Conservation (phyloP, 139 green algal species). For the Micractinium sp. region DNA sequence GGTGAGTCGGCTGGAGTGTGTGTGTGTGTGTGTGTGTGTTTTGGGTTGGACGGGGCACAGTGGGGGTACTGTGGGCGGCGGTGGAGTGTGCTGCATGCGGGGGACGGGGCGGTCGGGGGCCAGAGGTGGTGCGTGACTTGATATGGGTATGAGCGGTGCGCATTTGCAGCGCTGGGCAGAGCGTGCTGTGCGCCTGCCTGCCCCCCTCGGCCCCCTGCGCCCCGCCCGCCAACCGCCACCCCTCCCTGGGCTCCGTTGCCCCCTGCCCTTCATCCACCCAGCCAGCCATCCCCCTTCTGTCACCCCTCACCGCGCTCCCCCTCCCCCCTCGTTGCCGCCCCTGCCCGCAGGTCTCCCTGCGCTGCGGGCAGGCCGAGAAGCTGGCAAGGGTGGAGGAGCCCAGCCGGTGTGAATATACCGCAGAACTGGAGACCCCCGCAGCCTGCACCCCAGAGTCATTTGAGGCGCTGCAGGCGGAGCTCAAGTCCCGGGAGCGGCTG, state of each 20-base stretch:
- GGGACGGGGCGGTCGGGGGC: no score
- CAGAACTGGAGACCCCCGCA: slow-evolving; percentile 67
- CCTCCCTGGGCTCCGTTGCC: no score
- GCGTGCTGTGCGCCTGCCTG: no score
- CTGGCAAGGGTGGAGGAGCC: slow-evolving; percentile 79
- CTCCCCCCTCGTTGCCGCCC: background rate
- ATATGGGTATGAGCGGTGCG: no score
- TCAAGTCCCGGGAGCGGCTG: slow-evolving; percentile 37
- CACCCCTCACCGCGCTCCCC: background rate
- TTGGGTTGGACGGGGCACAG: no score
- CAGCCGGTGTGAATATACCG: slow-evolving; percentile 77
- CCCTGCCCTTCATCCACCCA: no score
- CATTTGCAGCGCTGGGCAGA: no score
- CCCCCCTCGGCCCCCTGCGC: no score
- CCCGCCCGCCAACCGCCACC: no score
- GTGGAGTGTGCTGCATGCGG: background rate
- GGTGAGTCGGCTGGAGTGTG: slow-evolving; percentile 15
- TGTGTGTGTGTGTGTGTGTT: background rate
- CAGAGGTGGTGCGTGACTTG: no score
- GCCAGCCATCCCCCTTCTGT: no score
- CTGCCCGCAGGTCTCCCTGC: slow-evolving; percentile 52
- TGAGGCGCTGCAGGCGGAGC: slow-evolving; percentile 29
- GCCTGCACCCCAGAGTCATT: slow-evolving; percentile 63
- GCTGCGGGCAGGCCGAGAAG: slow-evolving; percentile 69
- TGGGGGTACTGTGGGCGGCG: no score